Evolutionary conservation across 257 asterid genomes (phyloP).

Genomic region (Agastache rugosa): DNA sequence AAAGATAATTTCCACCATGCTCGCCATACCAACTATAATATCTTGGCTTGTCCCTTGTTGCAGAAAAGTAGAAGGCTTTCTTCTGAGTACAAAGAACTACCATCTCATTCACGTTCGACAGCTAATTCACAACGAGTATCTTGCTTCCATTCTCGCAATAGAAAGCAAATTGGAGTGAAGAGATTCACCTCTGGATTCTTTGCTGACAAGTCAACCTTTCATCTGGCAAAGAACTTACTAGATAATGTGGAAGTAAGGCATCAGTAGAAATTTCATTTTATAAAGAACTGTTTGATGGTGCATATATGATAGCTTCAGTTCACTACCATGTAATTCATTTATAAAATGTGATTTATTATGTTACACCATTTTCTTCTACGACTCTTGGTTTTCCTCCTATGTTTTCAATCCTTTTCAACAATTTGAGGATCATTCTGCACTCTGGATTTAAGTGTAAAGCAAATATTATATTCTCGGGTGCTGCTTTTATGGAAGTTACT

Average conservation of each 20-base stretch:
- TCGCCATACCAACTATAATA: constrained; percentile 12
- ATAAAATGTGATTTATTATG: constrained; percentile 22
- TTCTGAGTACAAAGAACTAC: constrained; percentile 46
- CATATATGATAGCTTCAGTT: constrained; percentile 24
- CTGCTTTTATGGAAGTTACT: constrained; percentile 28
- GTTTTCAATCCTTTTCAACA: constrained; percentile 24
- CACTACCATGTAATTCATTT: constrained; percentile 27
- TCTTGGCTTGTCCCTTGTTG: constrained; percentile 37
- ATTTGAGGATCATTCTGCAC: constrained; percentile 25
- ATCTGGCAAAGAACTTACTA: constrained; percentile 44
- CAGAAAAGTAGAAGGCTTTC: constrained; percentile 66
- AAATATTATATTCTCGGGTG: constrained; percentile 25
- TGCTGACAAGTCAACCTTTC: constrained; percentile 69
- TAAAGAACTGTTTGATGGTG: constrained; percentile 25
- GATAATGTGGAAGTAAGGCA: constrained; percentile 54
- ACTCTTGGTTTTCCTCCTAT: constrained; percentile 17
- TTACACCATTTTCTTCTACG: constrained; percentile 17
- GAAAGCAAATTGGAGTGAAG: constrained; percentile 48
- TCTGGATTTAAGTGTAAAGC: constrained; percentile 10
- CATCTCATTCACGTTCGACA: constrained; percentile 39
- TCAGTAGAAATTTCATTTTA: constrained; percentile 14
- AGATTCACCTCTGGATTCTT: constrained; percentile 65
- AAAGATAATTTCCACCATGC: constrained; percentile 13
- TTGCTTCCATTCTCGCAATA: constrained; percentile 65
- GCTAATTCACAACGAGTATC: constrained; percentile 48